These are phyloP conservation scores for Dioszegia crocea DNA, from an alignment of 768 basidiomycete genomes.

Conservation along the genomic window DNA sequence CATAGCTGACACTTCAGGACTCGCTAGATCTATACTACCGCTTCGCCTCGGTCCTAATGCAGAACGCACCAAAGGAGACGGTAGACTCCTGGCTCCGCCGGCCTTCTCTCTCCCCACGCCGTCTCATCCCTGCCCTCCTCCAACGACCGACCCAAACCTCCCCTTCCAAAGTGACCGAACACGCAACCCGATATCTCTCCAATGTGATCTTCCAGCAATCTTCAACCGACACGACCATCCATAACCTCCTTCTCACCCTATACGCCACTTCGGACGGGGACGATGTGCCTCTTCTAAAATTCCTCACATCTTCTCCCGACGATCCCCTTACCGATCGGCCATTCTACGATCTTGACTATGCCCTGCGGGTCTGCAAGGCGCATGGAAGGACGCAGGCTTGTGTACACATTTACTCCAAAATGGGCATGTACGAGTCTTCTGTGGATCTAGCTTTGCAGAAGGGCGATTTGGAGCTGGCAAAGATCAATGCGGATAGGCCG, in stretches of 20 bases:
- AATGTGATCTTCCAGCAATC: conserved; percentile 75
- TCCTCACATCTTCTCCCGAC: conserved; percentile 73
- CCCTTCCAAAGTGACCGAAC: conserved; percentile 62
- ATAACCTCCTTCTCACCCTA: conserved; percentile 90
- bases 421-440: conserved; percentile 94
- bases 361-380: conserved; percentile 82
- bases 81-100: conserved; percentile 90
- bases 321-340: conserved; percentile 79
- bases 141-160: conserved; percentile 48
- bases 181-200: conserved; percentile 84
- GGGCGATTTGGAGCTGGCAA: conserved; percentile 91
- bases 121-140: conserved; percentile 82
- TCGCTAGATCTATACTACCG: conserved; percentile 86
- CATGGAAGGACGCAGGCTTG: conserved; percentile 77
- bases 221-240: conserved; percentile 77
- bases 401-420: conserved; percentile 93
- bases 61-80: conserved; percentile 78
- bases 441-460: conserved; percentile 92
- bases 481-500: conserved; percentile 89
- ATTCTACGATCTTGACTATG: conserved; percentile 96
- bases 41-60: conserved; percentile 81
- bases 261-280: conserved; percentile 58
- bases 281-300: conserved; percentile 58
- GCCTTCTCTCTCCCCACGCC: conserved; percentile 69
- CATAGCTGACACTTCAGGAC: conserved; percentile 54